A percentile compares a stretch with the other conserved stretches of the same genome.
Conservation (phyloP, 352 stramenopile genomes). For the Phytophthora sansomeana region DNA sequence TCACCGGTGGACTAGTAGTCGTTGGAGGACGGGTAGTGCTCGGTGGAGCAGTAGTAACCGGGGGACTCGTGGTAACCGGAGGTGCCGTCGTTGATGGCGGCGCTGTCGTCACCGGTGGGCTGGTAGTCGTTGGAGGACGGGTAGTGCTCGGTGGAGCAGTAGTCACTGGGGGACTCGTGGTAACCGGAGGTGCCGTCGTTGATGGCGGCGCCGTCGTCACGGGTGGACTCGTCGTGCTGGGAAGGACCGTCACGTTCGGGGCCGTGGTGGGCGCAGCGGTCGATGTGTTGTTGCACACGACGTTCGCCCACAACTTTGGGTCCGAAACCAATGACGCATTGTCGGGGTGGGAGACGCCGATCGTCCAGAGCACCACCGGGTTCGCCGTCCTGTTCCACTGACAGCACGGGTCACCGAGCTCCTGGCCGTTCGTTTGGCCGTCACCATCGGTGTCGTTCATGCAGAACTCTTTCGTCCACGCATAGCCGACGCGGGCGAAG, state of each 20-base stretch:
- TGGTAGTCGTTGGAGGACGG: too few species aligned
- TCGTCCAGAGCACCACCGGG: slow-evolving; percentile 21
- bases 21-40: too few species aligned
- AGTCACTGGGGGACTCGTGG: too few species aligned
- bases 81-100: too few species aligned
- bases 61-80: too few species aligned
- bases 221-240: neutral
- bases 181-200: neutral
- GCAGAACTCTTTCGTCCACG: slow-evolving; percentile 31
- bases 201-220: neutral
- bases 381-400: slow-evolving; percentile 4
- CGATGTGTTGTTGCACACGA: slow-evolving; percentile 10
- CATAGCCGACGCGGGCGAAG: slow-evolving; percentile 13
- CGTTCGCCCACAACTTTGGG: slow-evolving; percentile 28
- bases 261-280: neutral
- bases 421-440: too few species aligned
- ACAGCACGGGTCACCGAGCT: too few species aligned
- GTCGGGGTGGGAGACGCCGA: slow-evolving; percentile 32
- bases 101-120: too few species aligned
- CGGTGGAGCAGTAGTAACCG: too few species aligned
- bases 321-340: slow-evolving; percentile 24
- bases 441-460: too few species aligned
- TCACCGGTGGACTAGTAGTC: slow-evolving; percentile 31
- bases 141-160: too few species aligned
- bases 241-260: slow-evolving; percentile 3